A percentile compares a stretch with the other conserved stretches of the same genome.
These are phyloP conservation scores for Daldinia grandis DNA, from an alignment of 495 filamentous ascomycete genomes.

Conservation along the genomic window DNA sequence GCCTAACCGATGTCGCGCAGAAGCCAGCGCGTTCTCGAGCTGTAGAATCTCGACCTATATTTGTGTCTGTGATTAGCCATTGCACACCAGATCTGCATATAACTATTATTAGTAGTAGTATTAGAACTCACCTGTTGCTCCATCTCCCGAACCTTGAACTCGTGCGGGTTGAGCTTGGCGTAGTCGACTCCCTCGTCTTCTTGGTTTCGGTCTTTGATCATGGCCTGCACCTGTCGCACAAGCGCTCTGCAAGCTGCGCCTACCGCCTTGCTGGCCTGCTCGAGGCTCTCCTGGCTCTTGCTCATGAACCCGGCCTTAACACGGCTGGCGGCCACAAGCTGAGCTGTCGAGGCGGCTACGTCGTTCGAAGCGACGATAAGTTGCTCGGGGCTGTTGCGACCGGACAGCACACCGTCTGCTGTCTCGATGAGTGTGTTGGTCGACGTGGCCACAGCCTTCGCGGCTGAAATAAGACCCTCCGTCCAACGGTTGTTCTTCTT, in stretches of 20 bases:
- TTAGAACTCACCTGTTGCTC: slow-evolving; percentile 88
- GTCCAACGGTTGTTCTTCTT: slow-evolving; percentile 99
- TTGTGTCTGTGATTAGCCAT: neutral
- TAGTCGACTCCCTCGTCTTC: slow-evolving; percentile 93
- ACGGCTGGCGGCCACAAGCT: slow-evolving; percentile 92
- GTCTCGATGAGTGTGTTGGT: slow-evolving; percentile 98
- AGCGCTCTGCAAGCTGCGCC: slow-evolving; percentile 85
- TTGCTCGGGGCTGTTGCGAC: slow-evolving; percentile 92
- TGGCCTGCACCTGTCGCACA: slow-evolving; percentile 91
- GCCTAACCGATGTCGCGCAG: slow-evolving; percentile 83
- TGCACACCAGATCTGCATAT: neutral
- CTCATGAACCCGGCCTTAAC: slow-evolving; percentile 99
- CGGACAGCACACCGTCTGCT: slow-evolving; percentile 91
- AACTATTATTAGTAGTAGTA: neutral
- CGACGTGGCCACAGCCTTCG: slow-evolving; percentile 89
- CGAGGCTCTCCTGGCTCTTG: slow-evolving; percentile 90
- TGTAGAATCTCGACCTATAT: slow-evolving; percentile 89
- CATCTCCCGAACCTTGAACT: slow-evolving; percentile 99
- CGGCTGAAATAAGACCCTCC: slow-evolving; percentile 94
- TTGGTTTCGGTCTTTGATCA: slow-evolving; percentile 84
- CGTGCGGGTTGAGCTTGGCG: slow-evolving; percentile 82
- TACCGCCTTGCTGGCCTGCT: slow-evolving; percentile 91
- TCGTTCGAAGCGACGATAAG: slow-evolving; percentile 97
- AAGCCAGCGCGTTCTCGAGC: slow-evolving; percentile 85
- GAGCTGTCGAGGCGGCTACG: slow-evolving; percentile 92